Base-by-base conservation (phyloP, 2,329 filamentous ascomycete genomes). In the Biscogniauxia sp. region DNA sequence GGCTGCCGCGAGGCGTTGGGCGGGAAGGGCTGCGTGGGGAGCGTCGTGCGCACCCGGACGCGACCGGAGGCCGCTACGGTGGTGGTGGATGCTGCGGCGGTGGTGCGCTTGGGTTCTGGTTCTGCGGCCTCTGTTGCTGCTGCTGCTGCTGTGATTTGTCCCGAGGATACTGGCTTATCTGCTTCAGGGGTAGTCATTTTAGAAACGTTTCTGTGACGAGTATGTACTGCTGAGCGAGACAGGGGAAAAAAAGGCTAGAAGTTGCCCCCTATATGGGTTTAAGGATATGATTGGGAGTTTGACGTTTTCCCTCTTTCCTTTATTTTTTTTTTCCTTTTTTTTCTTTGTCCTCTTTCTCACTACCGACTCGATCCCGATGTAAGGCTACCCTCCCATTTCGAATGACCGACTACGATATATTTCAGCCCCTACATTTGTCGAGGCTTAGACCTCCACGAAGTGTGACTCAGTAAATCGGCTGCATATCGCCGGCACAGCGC, bases 11-110 rank as follows among this genome's bases (percentile, higher is more conserved):
- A 70, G 15, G 66, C 59, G 57, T 76, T 77, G 3, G 75, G 72
- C 5, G 79, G 81, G 1, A 81, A 70, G 0, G 79, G 79, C 2
- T 61, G 57, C 13, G 71, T 68, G 1, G 84, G 83, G 11, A 81
- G 73, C 1, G 77, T 82, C 20, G 82, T 82, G 69, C 78, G 80
- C 61, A 85, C 76, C 51, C 71, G 79, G 61, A 79, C 67, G 37
- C 15, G 37, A 49, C 62, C 68, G 3, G 56, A 51, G 20, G 60
- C 9, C 26, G 26, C 26, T 9, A 32, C 17, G 23, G 9, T 6
- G 37, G n/a, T 53, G 28, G n/a, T n/a, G n/a, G n/a, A n/a, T n/a
- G 11, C 9, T 54, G 54, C n/a, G 55, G 55, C 26, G 28, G 54
- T 5, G 56, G 26, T 15, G 55, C 9, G 41, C 25, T 57, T 56